phyloP scores from a whole-genome alignment of 352 stramenopile genomes.

The Phytophthora podocarpi region DNA sequence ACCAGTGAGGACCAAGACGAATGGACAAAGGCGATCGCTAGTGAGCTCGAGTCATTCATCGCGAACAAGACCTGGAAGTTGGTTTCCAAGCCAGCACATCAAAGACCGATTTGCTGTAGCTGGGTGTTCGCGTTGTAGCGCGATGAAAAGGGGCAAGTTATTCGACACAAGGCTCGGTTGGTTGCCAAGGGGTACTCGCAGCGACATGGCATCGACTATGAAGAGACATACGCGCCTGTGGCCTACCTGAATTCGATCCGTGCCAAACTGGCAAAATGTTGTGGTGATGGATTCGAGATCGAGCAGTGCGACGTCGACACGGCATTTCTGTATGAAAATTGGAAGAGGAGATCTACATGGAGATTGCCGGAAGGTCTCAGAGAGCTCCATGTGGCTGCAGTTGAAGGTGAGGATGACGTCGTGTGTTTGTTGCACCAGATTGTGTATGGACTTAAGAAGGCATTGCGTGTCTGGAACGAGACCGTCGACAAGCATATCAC shows the following conservation, averaged over 20 bases:
- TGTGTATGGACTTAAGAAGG: background rate
- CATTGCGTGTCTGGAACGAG: background rate
- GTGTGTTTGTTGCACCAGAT: background rate
- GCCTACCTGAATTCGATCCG: background rate
- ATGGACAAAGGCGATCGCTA: too few species aligned
- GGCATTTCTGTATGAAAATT: conserved; percentile 3
- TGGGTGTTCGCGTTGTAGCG: too few species aligned
- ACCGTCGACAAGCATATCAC: background rate
- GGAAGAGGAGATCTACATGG: conserved; percentile 13
- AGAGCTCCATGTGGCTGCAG: too few species aligned
- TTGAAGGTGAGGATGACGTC: background rate
- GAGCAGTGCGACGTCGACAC: conserved; percentile 2
- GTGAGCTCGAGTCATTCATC: too few species aligned
- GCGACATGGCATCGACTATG: background rate
- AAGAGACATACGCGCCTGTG: conserved; percentile 4
- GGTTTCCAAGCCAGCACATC: too few species aligned
- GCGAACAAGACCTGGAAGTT: too few species aligned
- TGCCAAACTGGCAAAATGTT: background rate
- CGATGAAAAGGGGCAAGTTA: too few species aligned
- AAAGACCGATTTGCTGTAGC: too few species aligned
- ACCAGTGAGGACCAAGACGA: too few species aligned
- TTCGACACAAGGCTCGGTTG: background rate
- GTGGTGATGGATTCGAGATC: background rate
- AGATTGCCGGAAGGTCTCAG: background rate
- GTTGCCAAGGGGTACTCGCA: background rate